Evolutionary conservation across 768 basidiomycete genomes (phyloP), one percentile per base, ranked within the genome.

Genomic region (Heimioporus sp.): DNA sequence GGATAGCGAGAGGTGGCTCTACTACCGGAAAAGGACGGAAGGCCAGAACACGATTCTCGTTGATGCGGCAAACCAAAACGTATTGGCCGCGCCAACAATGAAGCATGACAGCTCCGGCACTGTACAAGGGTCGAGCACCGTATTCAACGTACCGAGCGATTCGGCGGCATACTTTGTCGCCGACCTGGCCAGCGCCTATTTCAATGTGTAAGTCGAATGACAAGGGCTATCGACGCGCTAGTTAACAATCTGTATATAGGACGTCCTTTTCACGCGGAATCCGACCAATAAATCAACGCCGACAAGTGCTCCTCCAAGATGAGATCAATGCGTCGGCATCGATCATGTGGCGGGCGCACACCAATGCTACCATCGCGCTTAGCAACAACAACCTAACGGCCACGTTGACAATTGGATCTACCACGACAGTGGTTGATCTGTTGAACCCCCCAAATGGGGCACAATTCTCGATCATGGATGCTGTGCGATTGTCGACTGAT

Each of bases 11-110:
- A 80, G 96, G 49, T 98, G 94, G 95, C 62, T 80, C 55, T 98
- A 97, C 74, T 99, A 97, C 78, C 81, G 95, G 66, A 98, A 95
- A 78, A 83, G 86, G 73, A 97, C 96, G 5, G 92, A 96, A 71
- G 97, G 97, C 3, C 97, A 99, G 75, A 99, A 98, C 76, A 94
- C 93, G 6, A 77, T 99, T 56, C 63, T 95, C 48, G 78, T 98
- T 58, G 79, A 79, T 59, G 73, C 75, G 55, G 65, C 71, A 31
- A 98, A 98, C 73, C 97, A 99, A 72, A 79, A 85, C 53, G 90
- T 97, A 42, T 66, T 73, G 16, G 82, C 80, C 17, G 75, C 80
- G 5, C 88, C 92, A 0, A 81, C 73, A 10, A 64, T 73, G 19
- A 76, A 76, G n/a, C 74, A 76, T 35, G 82, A 78, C 57, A 76